Evolutionary conservation across 495 filamentous ascomycete species (phyloP), one percentile per base, ranked within the genome.

Genomic region (Neurospora tetraspora): DNA sequence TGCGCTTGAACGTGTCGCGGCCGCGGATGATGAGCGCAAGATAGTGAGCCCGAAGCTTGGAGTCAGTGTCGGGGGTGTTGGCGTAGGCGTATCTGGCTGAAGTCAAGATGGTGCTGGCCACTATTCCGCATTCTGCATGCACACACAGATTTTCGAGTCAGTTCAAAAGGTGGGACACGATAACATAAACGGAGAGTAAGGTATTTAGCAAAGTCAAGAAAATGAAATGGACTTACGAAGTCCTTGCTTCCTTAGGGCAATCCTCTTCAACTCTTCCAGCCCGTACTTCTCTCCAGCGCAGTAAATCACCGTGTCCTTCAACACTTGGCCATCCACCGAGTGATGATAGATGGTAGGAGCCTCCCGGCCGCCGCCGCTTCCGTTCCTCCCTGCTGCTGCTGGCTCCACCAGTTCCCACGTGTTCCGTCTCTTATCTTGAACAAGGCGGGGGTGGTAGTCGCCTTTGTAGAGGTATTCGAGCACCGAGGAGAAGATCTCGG

Each of bases 401-500:
- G 23, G 18, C 36, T 83, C 82, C 76, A 93, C 91, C n/a, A 94
- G 81, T 77, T 92, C 90, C 89, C 90, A 93, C 47, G 86, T 85
- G 78, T 89, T 87, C 36, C 84, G 83, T 39, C 86, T 87, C 79
- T 90, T 88, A 82, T 91, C 91, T 82, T 92, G 91, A 31, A 90
- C 75, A 27, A 95, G 82, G 20, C 90, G 88, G 1, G 92, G 94
- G 72, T 91, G 94, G 82, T 98, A 98, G 80, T 97, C 94, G 75
- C 92, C 94, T 82, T 86, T 94, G 87, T 98, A 97, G 73, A 97
- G 89, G 77, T 91, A 97, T 79, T 97, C 94, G 69, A 98, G 89
- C 20, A 98, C 85, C 23, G 91, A 93, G 37, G 94, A 96, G 85
- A 98, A 92, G 77, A 96, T 89, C 79, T 96, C 93, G 18, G 94